Conservation (phyloP, 108 stramenopile species). For the Aurantiochytrium sp. region DNA sequence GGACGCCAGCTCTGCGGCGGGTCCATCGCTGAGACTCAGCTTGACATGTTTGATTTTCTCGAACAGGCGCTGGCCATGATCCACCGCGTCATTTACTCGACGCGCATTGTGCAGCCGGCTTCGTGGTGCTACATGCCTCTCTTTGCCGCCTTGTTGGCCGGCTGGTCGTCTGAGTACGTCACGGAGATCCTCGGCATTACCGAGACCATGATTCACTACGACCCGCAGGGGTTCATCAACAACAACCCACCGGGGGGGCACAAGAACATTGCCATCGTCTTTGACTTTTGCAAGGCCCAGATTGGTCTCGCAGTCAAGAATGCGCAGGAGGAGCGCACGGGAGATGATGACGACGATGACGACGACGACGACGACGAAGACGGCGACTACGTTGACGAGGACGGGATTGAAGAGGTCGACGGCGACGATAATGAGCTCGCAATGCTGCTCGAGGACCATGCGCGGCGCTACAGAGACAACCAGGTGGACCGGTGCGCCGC, state of each 20-base stretch:
- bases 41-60: neutral
- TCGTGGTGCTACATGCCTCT: neutral
- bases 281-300: neutral
- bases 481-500: neutral
- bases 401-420: neutral
- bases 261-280: neutral
- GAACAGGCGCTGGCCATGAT: conserved; percentile 23
- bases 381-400: neutral
- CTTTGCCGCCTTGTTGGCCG: neutral
- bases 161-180: neutral
- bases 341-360: neutral
- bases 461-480: neutral
- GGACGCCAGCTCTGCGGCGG: neutral
- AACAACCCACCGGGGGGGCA: neutral
- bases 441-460: neutral
- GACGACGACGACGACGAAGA: neutral
- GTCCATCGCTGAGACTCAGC: neutral
- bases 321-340: neutral
- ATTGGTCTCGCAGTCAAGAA: neutral
- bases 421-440: too few species aligned
- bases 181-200: neutral
- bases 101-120: neutral
- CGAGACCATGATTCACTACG: conserved; percentile 1
- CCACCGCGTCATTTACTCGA: neutral
- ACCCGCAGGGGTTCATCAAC: neutral